phyloP scores from a whole-genome alignment of 2,329 filamentous ascomycete species.

The Hypoxylon sp. region DNA sequence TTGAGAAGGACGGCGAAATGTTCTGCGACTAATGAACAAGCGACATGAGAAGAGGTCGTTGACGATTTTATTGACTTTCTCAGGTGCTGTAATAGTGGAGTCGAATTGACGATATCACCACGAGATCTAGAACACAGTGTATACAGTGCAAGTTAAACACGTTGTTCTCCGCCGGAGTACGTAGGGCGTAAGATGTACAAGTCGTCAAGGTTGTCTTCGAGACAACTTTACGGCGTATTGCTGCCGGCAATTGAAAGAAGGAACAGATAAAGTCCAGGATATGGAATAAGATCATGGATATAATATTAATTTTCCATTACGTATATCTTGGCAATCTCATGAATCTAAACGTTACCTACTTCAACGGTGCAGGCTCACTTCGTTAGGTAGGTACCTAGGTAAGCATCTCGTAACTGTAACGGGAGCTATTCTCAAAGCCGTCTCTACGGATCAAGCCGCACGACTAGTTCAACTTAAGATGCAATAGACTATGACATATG shows the following conservation, averaged over 20 bases:
- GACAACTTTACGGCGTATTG: background rate
- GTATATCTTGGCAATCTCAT: background rate
- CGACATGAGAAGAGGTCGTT: slow-evolving; percentile 11
- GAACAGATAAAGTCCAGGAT: background rate
- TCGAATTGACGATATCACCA: slow-evolving; percentile 21
- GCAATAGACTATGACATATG: no score
- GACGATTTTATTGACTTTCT: slow-evolving; percentile 33
- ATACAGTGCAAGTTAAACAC: slow-evolving; percentile 23
- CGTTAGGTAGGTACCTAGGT: no score
- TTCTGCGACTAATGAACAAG: background rate
- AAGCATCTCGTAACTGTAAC: background rate
- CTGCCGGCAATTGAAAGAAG: background rate
- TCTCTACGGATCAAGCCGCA: background rate
- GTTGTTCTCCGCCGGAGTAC: slow-evolving; percentile 47
- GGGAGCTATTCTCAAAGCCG: background rate
- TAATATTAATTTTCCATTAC: background rate
- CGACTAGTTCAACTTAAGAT: no score
- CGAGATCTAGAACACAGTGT: slow-evolving; percentile 27
- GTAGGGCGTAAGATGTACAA: slow-evolving; percentile 33
- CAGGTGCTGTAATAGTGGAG: slow-evolving; percentile 31
- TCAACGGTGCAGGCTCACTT: background rate
- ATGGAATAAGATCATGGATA: background rate
- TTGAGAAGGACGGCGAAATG: background rate
- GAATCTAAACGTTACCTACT: background rate
- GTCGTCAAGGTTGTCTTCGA: background rate